These are phyloP conservation scores for Triticum aestivum DNA, from an alignment of 176 grass and related monocot species.

Conservation along the genomic window IWGSC_CS_RefSeq_v2.1 NC_057805.1:449397101-449397600, in stretches of 20 bases:
- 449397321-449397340: background rate
- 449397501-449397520: background rate
- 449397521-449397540: background rate
- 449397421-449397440: too few relatives aligned
- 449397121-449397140: constrained; percentile 59
- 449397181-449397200: background rate
- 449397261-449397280: too few relatives aligned
- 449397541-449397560: background rate
- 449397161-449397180: constrained; percentile 62
- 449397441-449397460: too few relatives aligned
- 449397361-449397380: too few relatives aligned
- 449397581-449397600: background rate
- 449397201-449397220: too few relatives aligned
- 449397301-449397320: background rate
- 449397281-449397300: background rate
- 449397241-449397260: too few relatives aligned
- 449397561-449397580: background rate
- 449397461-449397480: too few relatives aligned
- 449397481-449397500: too few relatives aligned
- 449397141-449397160: constrained; percentile 67
- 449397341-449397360: too few relatives aligned
- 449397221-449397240: too few relatives aligned
- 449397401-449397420: too few relatives aligned
- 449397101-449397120: constrained; percentile 51
- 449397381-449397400: too few relatives aligned